Evolutionary conservation across 169 alveolate species (phyloP), one percentile per base, ranked within the genome.

Genomic region (Ophryocystis elektroscirrha): DNA sequence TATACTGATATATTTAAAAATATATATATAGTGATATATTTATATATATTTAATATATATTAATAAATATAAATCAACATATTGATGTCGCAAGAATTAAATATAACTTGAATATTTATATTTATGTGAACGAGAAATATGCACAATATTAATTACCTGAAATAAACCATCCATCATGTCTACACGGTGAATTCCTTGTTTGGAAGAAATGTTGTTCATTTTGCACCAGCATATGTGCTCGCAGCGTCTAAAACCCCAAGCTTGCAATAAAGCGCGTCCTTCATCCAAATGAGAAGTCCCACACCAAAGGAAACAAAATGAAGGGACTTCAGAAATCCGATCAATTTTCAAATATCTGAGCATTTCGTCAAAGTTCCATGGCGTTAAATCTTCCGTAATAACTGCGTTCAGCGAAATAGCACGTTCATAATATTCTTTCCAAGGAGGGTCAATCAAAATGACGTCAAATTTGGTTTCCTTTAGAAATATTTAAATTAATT

Each of bases 161-260:
- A n/a, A n/a, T n/a, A n/a, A n/a, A n/a, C n/a, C n/a, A n/a, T n/a
- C n/a, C n/a, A n/a, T n/a, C n/a, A n/a, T n/a, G n/a, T n/a, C n/a
- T n/a, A n/a, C n/a, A n/a, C n/a, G n/a, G n/a, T 48, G 53, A 59
- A 48, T 53, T 48, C 36, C 45, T 45, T 67, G 60, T 48, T 63
- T 64, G 59, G 70, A 69, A 27, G 62, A 49, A 16, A 62, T 54
- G 41, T 56, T 62, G 53, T 80, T 80, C 0, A 90, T 81, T 64
- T 85, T 85, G 19, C 80, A 63, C 95, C 95, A 85, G 30, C 85
- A 83, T 29, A 85, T 81, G 59, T 85, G 92, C 65, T 85, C 95
- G 55, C 91, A 81, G 64, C 89, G 67, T 35, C 90, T 69, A 59
- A 73, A 80, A 7, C 87, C 87, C 95, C 95, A 85, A 53, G 74